Evolutionary conservation across 1,284 basidiomycete species (phyloP).

Genomic region (Marasmius sp.): DNA sequence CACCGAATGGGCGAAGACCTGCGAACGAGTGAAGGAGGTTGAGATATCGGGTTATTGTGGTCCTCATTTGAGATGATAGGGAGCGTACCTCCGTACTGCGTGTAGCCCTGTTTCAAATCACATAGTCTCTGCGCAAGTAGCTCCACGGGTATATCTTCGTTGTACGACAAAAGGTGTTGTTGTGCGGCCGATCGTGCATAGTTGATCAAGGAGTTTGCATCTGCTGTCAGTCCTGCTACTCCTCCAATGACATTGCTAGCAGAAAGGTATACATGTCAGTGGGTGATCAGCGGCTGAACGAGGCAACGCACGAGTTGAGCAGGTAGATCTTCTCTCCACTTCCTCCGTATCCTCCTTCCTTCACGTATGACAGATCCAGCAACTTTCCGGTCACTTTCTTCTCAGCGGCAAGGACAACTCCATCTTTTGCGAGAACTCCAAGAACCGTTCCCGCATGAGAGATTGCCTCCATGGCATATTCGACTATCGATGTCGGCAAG

Average conservation of each 20-base stretch:
- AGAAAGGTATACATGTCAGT: not conserved
- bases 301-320: slow-evolving; percentile 73
- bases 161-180: slow-evolving; percentile 84
- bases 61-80: not conserved
- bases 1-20: slow-evolving; percentile 97
- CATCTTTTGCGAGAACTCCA: slow-evolving; percentile 92
- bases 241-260: slow-evolving; percentile 91
- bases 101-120: slow-evolving; percentile 98
- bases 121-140: slow-evolving; percentile 92
- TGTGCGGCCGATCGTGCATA: slow-evolving; percentile 92
- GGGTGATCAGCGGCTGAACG: slow-evolving; percentile 1
- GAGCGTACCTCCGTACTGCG: slow-evolving; percentile 89
- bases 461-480: slow-evolving; percentile 99
- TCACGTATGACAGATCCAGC: slow-evolving; percentile 82
- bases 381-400: slow-evolving; percentile 99
- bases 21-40: not conserved
- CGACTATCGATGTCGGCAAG: slow-evolving; percentile 55
- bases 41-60: not conserved
- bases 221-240: slow-evolving; percentile 94
- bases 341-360: slow-evolving; percentile 88
- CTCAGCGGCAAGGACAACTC: slow-evolving; percentile 97
- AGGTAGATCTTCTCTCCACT: slow-evolving; percentile 98
- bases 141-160: slow-evolving; percentile 98
- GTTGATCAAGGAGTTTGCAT: slow-evolving; percentile 97
- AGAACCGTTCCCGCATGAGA: slow-evolving; percentile 95